Percentiles rank a stretch among this genome's conserved stretches.
Evolutionary conservation across 2,329 filamentous ascomycete genomes (phyloP).

Genomic region (Tolypocladium album): DNA sequence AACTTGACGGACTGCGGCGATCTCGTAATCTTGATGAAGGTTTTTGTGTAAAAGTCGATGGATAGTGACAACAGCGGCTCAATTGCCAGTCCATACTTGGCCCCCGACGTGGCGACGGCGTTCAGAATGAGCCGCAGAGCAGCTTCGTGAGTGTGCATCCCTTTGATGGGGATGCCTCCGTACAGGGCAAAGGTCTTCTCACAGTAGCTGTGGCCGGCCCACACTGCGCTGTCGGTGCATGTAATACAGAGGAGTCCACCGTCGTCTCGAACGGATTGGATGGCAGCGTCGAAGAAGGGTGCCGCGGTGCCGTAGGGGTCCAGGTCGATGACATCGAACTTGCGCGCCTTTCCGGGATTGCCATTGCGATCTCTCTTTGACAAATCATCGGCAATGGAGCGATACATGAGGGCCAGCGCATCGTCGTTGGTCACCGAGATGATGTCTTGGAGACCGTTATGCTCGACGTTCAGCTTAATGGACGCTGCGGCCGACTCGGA

Average conservation of each 20-base stretch:
- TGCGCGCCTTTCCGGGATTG: constrained; percentile 28
- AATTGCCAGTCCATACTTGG: constrained; percentile 75
- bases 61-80: constrained; percentile 87
- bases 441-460: constrained; percentile 65
- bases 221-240: constrained; percentile 92
- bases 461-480: constrained; percentile 73
- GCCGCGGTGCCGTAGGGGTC: constrained; percentile 93
- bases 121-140: constrained; percentile 81
- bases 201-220: constrained; percentile 85
- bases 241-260: constrained; percentile 90
- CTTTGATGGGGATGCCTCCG: constrained; percentile 79
- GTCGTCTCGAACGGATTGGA: constrained; percentile 74
- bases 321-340: constrained; percentile 91
- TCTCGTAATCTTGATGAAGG: constrained; percentile 75
- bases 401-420: constrained; percentile 87
- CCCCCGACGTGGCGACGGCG: constrained; percentile 68
- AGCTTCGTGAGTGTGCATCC: constrained; percentile 76
- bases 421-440: constrained; percentile 70
- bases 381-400: constrained; percentile 44
- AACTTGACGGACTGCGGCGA: constrained; percentile 85
- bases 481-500: constrained; percentile 65
- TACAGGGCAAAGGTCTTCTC: constrained; percentile 95
- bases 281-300: constrained; percentile 81
- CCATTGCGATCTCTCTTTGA: constrained; percentile 28
- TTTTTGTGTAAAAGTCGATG: constrained; percentile 87